Base-by-base conservation (phyloP, 2,329 filamentous ascomycete genomes). In the Tolypocladium capitatum region DNA sequence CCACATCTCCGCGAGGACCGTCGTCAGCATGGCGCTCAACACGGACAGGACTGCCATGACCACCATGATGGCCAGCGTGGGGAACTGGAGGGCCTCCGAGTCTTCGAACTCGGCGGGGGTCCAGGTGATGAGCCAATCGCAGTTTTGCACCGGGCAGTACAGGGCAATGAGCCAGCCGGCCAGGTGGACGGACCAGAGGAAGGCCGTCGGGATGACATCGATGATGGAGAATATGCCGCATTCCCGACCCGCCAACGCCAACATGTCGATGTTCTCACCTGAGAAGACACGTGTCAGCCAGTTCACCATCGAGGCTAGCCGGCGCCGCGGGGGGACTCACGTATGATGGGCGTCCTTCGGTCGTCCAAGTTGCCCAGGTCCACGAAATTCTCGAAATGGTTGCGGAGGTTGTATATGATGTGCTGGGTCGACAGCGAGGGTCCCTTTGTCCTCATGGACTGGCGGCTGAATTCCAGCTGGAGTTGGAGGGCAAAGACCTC, bases 231-330 rank as follows among this genome's bases (percentile, higher is more conserved):
- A 56, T 1, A 57, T 46, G 14, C 13, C 11, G 24, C 52, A 53
- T 30, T 58, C 54, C 13, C 56, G 48, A 1, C 57, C 55, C 13
- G 50, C 40, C 11, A 53, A 21, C 11, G 49, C 48, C 20, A 61
- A 32, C 41, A 57, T 51, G 46, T 59, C 56, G 41, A 56, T 54
- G 18, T 60, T 57, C 33, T 57, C 58, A 2, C 55, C 57, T 60
- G 27, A 18, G 1, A 7, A 28, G 7, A 30, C 51, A 27, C 43
- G 42, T 18, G 42, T 18, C 16, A 13, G 7, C 24, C 4, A n/a
- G 8, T 10, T 28, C 24, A 18, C 14, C 5, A 3, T 42, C 24
- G n/a, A 10, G 14, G 20, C 21, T 8, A 8, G 20, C 14, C 18
- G 16, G 6, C 6, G 14, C 30, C 4, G 24, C 8, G 18, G 13